Conservation (phyloP, 1,284 basidiomycete species). For the Inonotus hispidus region DNA sequence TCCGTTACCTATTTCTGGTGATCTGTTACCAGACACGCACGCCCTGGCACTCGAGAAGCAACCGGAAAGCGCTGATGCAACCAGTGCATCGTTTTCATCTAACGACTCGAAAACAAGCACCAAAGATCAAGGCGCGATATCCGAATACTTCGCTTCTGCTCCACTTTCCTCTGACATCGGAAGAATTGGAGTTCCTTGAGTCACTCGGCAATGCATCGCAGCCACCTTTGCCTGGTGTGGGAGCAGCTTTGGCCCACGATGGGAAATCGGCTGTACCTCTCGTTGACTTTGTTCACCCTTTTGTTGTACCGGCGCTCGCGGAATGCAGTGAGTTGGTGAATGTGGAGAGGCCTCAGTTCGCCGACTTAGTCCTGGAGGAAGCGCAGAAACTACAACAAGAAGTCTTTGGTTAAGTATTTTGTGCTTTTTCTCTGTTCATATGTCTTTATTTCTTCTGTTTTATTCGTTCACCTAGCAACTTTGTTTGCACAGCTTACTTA, state of each 20-base stretch:
- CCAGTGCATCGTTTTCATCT: background rate
- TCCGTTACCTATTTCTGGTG: too few relatives aligned
- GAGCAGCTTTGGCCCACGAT: background rate
- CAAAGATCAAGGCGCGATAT: background rate
- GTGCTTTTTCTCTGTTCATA: background rate
- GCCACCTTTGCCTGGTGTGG: too few relatives aligned
- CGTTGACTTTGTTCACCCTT: background rate
- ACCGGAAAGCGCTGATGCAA: background rate
- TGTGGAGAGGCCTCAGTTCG: background rate
- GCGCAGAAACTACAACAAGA: conserved; percentile 2
- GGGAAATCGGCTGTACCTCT: background rate
- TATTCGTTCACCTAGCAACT: background rate
- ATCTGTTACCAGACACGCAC: too few relatives aligned
- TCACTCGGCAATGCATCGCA: background rate
- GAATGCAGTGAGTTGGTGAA: background rate
- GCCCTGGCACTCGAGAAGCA: too few relatives aligned
- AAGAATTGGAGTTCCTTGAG: background rate
- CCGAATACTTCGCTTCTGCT: background rate
- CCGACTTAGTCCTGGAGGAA: background rate
- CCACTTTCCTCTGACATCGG: background rate
- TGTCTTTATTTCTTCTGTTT: background rate
- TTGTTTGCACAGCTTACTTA: background rate
- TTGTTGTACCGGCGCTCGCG: background rate
- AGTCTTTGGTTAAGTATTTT: conserved; percentile 3
- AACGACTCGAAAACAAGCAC: background rate